These are phyloP conservation scores for Apiotrichum akiyoshidainum DNA, from an alignment of 1,284 basidiomycete genomes.

Conservation along the genomic window DNA sequence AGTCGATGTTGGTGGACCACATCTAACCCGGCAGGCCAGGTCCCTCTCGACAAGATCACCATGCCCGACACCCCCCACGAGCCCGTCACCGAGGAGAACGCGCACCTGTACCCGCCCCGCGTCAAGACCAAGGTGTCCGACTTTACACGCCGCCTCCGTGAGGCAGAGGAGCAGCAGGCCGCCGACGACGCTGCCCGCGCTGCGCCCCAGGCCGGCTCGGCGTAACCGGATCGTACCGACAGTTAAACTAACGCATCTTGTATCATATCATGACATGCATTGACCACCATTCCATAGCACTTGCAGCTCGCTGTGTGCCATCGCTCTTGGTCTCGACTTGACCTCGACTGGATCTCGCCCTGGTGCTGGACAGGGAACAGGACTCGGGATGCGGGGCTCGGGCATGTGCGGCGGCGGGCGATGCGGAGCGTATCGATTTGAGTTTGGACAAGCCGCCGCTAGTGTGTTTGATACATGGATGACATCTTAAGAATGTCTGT, in stretches of 20 bases:
- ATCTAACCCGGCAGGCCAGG: constrained; percentile 4
- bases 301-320: too few relatives aligned
- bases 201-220: neutral
- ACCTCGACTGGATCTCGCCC: too few relatives aligned
- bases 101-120: constrained; percentile 23
- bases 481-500: too few relatives aligned
- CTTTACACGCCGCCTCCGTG: constrained; percentile 44
- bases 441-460: too few relatives aligned
- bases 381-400: too few relatives aligned
- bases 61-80: neutral
- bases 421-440: too few relatives aligned
- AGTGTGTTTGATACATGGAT: too few relatives aligned
- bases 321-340: too few relatives aligned
- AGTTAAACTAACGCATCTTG: neutral
- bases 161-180: constrained; percentile 44
- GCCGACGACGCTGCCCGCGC: constrained; percentile 26
- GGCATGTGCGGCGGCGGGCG: too few relatives aligned
- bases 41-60: constrained; percentile 14
- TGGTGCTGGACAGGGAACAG: too few relatives aligned
- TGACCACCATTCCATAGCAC: too few relatives aligned
- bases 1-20: neutral
- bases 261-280: neutral
- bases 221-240: too few relatives aligned
- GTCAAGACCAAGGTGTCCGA: constrained; percentile 41
- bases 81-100: constrained; percentile 14